Conservation (phyloP, 75 land plant species). For the Selaginella moellendorffii region DNA sequence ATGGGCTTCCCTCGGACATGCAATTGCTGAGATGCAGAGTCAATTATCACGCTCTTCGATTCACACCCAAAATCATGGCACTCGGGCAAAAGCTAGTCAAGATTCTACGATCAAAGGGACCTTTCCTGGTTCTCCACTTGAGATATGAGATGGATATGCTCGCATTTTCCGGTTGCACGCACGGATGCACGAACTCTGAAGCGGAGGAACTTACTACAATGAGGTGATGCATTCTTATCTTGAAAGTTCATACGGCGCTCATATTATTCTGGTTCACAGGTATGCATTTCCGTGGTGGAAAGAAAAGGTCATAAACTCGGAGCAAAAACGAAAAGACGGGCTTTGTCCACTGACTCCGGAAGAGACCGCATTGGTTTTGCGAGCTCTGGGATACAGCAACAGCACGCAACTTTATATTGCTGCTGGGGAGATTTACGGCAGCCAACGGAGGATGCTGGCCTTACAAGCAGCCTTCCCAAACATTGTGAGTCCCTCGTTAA, state of each 20-base stretch:
- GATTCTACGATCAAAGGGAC: conserved; percentile 39
- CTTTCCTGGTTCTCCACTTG: conserved; percentile 61
- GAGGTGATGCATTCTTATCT: conserved; percentile 32
- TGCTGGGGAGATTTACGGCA: conserved; percentile 80
- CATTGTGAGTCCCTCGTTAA: conserved; percentile 36
- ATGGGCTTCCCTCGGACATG: conserved; percentile 40
- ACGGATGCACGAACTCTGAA: conserved; percentile 64
- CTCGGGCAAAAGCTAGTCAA: conserved; percentile 49
- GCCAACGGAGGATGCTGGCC: conserved; percentile 40
- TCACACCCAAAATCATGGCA: conserved; percentile 50
- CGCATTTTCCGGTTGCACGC: conserved; percentile 85
- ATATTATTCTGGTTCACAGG: conserved; percentile 24
- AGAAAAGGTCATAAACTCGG: conserved; percentile 71
- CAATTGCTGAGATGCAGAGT: conserved; percentile 63
- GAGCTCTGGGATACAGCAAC: conserved; percentile 54
- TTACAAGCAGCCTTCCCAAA: conserved; percentile 56
- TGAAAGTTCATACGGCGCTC: too few relatives aligned
- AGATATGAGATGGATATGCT: conserved; percentile 95
- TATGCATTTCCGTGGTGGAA: conserved; percentile 98
- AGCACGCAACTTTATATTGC: conserved; percentile 73
- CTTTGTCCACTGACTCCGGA: conserved; percentile 91
- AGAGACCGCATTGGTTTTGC: conserved; percentile 51
- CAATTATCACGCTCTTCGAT: conserved; percentile 65
- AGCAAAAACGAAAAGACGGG: conserved; percentile 57
- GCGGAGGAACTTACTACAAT: conserved; percentile 60